Conservation (phyloP, 2,329 filamentous ascomycete species). For the Diaporthe aspalathi region DNA sequence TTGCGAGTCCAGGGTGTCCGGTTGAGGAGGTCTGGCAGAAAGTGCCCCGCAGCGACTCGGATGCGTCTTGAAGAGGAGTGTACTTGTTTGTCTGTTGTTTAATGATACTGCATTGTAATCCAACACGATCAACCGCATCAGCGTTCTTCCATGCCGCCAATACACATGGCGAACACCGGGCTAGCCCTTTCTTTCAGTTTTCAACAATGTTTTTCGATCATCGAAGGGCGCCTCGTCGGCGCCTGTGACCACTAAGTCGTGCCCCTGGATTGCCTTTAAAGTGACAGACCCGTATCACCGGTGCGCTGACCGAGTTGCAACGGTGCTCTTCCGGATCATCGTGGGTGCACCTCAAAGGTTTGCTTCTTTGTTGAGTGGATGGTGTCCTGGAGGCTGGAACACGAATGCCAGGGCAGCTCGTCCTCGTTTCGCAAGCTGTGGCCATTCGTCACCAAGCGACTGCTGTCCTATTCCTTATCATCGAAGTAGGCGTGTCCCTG, state of each 20-base stretch:
- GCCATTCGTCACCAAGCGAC: background rate
- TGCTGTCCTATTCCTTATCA: background rate
- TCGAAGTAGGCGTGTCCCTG: too few relatives aligned
- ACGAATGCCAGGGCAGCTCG: background rate
- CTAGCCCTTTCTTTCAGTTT: background rate
- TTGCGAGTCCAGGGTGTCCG: constrained; percentile 72
- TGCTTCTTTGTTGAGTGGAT: background rate
- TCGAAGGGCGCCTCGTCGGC: too few relatives aligned
- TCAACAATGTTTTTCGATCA: background rate
- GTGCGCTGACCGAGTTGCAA: background rate
- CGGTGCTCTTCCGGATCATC: background rate
- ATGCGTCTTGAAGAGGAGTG: background rate
- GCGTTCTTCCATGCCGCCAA: background rate
- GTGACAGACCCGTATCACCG: background rate
- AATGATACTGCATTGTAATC: too few relatives aligned
- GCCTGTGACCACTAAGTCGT: background rate
- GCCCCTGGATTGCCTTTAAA: background rate
- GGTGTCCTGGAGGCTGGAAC: background rate
- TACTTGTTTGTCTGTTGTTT: background rate
- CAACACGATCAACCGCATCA: background rate
- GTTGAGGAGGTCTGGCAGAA: constrained; percentile 76
- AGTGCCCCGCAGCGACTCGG: constrained; percentile 43
- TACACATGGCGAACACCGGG: too few relatives aligned
- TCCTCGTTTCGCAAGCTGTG: background rate
- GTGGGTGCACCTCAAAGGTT: too few relatives aligned